A percentile compares a stretch with the other conserved stretches of the same genome.
Evolutionary conservation across 176 grass and related monocot genomes (phyloP).

Genomic region (Avena eriantha): DNA sequence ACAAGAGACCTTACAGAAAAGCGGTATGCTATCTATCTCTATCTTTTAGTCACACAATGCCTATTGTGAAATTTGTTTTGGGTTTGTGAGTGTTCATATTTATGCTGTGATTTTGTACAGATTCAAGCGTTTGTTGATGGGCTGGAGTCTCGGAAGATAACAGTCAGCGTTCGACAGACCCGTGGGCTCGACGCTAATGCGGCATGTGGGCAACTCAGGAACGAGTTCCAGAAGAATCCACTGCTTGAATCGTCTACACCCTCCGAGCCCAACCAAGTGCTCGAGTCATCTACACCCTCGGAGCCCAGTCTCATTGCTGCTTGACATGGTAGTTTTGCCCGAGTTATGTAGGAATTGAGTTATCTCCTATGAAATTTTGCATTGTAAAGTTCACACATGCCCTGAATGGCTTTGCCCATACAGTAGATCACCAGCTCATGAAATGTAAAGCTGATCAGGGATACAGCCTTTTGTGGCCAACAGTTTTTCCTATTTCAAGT

Average conservation of each 20-base stretch:
- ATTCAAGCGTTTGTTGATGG: slow-evolving; percentile 72
- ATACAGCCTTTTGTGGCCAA: neutral
- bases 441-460: neutral
- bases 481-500: neutral
- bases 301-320: slow-evolving; percentile 47
- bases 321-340: neutral
- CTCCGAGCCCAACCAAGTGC: slow-evolving; percentile 43
- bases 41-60: neutral
- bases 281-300: slow-evolving; percentile 23
- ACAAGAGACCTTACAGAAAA: slow-evolving; percentile 95
- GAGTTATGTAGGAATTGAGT: neutral
- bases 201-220: slow-evolving; percentile 91
- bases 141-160: slow-evolving; percentile 76
- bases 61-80: neutral
- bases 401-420: slow-evolving; percentile 10
- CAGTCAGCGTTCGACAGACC: slow-evolving; percentile 78
- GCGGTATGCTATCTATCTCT: slow-evolving; percentile 50
- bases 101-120: slow-evolving; percentile 32
- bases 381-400: slow-evolving; percentile 1
- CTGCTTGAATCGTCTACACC: slow-evolving; percentile 41
- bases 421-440: neutral
- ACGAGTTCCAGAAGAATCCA: slow-evolving; percentile 87
- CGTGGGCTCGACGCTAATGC: slow-evolving; percentile 94
- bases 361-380: neutral
- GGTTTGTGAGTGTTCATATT: neutral